These are phyloP conservation scores for Stramenopiles sp. DNA, from an alignment of 352 stramenopile species.

Conservation along the genomic window DNA sequence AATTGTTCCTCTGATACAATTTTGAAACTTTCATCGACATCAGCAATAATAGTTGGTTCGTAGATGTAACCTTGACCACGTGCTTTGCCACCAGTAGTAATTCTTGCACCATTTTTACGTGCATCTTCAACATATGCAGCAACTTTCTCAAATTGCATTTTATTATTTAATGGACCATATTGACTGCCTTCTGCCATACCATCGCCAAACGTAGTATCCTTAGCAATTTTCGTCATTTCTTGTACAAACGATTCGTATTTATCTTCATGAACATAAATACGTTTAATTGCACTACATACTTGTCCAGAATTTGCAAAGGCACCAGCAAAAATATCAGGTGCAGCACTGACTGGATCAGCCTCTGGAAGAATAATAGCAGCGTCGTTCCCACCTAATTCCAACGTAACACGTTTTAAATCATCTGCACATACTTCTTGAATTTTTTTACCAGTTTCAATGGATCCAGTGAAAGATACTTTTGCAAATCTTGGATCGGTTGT, in stretches of 20 bases:
- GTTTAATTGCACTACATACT: constrained; percentile 21
- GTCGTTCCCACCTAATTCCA: constrained; percentile 23
- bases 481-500: constrained; percentile 17
- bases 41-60: constrained; percentile 17
- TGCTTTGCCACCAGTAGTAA: constrained; percentile 17
- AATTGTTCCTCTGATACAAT: constrained; percentile 23
- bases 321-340: constrained; percentile 15
- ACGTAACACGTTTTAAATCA: constrained; percentile 15
- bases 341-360: constrained; percentile 10
- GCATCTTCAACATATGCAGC: constrained; percentile 19
- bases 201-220: constrained; percentile 19
- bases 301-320: constrained; percentile 15
- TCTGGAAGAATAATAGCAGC: constrained; percentile 17
- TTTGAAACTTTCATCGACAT: constrained; percentile 15
- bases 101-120: constrained; percentile 13
- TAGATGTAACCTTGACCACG: constrained; percentile 14
- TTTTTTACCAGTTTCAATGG: constrained; percentile 13
- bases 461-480: constrained; percentile 23
- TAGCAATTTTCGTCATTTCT: constrained; percentile 15
- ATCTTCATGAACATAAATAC: constrained; percentile 20
- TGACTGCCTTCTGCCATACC: constrained; percentile 19
- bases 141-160: constrained; percentile 17
- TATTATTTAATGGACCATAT: constrained; percentile 22
- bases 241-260: constrained; percentile 19
- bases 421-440: constrained; percentile 14